Evolutionary conservation across 148 eudicot species (phyloP).

Genomic region (Gaultheria prostrata): DNA sequence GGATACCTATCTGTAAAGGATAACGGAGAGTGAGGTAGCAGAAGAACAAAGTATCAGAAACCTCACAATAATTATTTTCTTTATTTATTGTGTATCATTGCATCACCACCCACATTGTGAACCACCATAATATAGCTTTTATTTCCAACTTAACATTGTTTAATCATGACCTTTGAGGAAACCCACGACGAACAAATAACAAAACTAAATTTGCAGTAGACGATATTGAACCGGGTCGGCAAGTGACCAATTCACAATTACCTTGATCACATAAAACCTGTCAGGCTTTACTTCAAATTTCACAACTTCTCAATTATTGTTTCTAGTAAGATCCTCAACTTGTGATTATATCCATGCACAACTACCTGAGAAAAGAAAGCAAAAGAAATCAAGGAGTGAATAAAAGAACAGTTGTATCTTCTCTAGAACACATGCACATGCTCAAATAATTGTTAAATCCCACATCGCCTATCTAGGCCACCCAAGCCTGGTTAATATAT

Average conservation of each 20-base stretch:
- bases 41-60: background rate
- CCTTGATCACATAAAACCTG: constrained; percentile 89
- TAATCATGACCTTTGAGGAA: background rate
- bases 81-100: background rate
- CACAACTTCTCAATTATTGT: constrained; percentile 68
- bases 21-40: background rate
- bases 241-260: constrained; percentile 17
- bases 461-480: too few relatives aligned
- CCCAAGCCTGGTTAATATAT: too few relatives aligned
- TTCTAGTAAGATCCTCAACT: constrained; percentile 72
- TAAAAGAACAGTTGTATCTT: background rate
- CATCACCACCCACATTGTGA: background rate
- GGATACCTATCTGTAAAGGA: background rate
- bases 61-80: background rate
- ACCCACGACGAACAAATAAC: background rate
- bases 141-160: background rate
- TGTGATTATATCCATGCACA: constrained; percentile 85
- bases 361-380: constrained; percentile 47
- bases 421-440: background rate
- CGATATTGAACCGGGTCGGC: background rate
- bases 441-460: too few relatives aligned
- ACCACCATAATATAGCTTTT: background rate
- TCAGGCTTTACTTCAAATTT: constrained; percentile 84
- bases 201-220: background rate
- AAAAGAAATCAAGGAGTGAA: background rate